Percentiles rank a stretch among this genome's conserved stretches.
phyloP scores from a whole-genome alignment of 1,284 basidiomycete genomes.

The Thecaphora frezii region DNA sequence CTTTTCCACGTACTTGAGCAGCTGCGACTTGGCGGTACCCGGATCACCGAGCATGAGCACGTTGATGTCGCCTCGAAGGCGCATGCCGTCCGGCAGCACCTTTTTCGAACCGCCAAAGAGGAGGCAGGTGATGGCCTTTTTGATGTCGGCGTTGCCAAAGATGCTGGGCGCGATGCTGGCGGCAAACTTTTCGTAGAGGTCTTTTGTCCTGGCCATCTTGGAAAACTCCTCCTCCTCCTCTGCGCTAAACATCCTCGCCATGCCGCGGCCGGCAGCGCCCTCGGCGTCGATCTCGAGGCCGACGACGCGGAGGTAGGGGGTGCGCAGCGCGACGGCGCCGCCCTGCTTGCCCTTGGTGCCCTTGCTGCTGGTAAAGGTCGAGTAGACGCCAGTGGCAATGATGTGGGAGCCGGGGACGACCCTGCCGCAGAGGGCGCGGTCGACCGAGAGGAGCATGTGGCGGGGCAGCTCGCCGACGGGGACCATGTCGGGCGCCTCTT shows the following conservation, averaged over 20 bases:
- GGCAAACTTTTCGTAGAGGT: conserved; percentile 91
- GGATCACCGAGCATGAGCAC: conserved; percentile 94
- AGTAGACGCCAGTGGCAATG: conserved; percentile 93
- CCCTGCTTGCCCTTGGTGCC: conserved; percentile 62
- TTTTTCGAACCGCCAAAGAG: conserved; percentile 98
- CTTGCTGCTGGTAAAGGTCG: conserved; percentile 86
- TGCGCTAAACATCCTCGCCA: conserved; percentile 75
- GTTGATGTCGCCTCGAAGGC: conserved; percentile 95
- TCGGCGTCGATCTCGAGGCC: conserved; percentile 82
- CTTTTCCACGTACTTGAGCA: conserved; percentile 98
- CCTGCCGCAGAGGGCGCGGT: conserved; percentile 62
- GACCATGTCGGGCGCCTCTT: conserved; percentile 99
- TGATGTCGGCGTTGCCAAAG: conserved; percentile 93
- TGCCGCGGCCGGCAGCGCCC: conserved; percentile 66
- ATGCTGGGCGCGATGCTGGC: conserved; percentile 95
- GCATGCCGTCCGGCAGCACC: conserved; percentile 94
- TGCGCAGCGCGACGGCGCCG: conserved; percentile 74
- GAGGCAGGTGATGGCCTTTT: conserved; percentile 92
- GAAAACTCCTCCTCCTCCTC: conserved; percentile 96
- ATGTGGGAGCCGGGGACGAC: conserved; percentile 87
- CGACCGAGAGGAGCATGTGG: conserved; percentile 89
- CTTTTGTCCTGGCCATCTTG: conserved; percentile 83
- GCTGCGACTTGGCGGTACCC: conserved; percentile 94
- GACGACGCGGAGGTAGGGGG: conserved; percentile 89
- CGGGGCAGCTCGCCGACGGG: conserved; percentile 96